A percentile compares a stretch with the other conserved stretches of the same genome.
Conservation (phyloP, 2,329 filamentous ascomycete genomes). For the Pseudonectria foliicola region DNA sequence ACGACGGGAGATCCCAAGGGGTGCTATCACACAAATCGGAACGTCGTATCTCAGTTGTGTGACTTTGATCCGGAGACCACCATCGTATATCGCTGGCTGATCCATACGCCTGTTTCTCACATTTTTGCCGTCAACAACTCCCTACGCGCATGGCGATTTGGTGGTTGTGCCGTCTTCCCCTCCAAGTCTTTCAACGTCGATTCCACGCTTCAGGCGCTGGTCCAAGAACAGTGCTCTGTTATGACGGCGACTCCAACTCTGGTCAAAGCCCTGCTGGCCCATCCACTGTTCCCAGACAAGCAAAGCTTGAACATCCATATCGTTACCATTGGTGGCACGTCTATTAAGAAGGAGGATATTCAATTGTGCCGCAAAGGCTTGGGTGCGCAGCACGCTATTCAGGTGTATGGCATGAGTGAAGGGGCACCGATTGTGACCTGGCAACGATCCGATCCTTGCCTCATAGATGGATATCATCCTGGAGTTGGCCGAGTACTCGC, state of each 20-base stretch:
- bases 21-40: slow-evolving; percentile 34
- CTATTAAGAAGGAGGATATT: slow-evolving; percentile 25
- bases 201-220: slow-evolving; percentile 25
- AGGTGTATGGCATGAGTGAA: slow-evolving; percentile 40
- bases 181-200: slow-evolving; percentile 27
- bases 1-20: slow-evolving; percentile 42
- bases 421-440: slow-evolving; percentile 36
- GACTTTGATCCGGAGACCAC: slow-evolving; percentile 29
- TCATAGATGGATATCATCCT: slow-evolving; percentile 27
- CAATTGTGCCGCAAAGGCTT: slow-evolving; percentile 24
- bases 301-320: slow-evolving; percentile 23
- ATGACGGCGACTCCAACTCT: slow-evolving; percentile 35
- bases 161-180: slow-evolving; percentile 29
- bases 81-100: slow-evolving; percentile 27
- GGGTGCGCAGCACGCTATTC: slow-evolving; percentile 26
- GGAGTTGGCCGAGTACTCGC: slow-evolving; percentile 35
- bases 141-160: slow-evolving; percentile 30
- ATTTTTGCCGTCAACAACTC: slow-evolving; percentile 34
- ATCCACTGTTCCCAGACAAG: slow-evolving; percentile 21
- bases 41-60: slow-evolving; percentile 30
- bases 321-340: slow-evolving; percentile 28
- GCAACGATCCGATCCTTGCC: slow-evolving; percentile 23
- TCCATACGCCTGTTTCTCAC: slow-evolving; percentile 32
- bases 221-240: slow-evolving; percentile 27
- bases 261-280: slow-evolving; percentile 25